Conservation (phyloP, 371 early-diverging fungal species). For the Chytridium lagenaria region DNA sequence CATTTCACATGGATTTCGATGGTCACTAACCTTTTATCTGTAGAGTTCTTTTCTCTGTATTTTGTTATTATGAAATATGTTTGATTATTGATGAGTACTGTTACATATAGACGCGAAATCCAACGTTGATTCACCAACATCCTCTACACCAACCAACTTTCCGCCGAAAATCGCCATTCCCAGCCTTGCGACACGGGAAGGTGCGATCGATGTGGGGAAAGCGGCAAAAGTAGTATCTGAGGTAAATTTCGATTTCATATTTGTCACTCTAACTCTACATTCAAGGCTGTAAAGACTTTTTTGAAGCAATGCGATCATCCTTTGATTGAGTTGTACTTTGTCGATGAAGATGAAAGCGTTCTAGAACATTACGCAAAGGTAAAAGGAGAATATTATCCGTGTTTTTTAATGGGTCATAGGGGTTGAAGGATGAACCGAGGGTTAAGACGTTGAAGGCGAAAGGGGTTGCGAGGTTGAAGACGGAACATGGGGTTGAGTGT, state of each 20-base stretch:
- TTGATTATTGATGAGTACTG: too few relatives aligned
- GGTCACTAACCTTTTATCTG: too few relatives aligned
- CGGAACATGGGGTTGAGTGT: slow-evolving; percentile 5
- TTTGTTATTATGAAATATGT: too few relatives aligned
- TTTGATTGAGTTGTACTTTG: background rate
- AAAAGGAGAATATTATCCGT: background rate
- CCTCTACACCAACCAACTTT: too few relatives aligned
- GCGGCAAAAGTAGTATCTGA: slow-evolving; percentile 13
- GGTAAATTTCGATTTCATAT: slow-evolving; percentile 9
- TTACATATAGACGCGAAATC: too few relatives aligned
- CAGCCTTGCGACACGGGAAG: slow-evolving; percentile 9
- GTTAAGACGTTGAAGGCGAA: slow-evolving; percentile 17
- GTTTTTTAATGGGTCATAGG: background rate
- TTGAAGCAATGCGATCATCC: background rate
- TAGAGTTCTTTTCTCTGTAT: too few relatives aligned
- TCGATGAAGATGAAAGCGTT: background rate
- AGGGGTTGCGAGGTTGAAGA: slow-evolving; percentile 5
- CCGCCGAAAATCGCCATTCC: slow-evolving; percentile 22
- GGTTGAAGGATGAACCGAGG: slow-evolving; percentile 6
- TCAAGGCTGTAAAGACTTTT: background rate
- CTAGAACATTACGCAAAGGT: background rate
- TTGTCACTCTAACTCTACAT: background rate
- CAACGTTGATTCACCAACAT: too few relatives aligned
- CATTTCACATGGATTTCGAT: too few relatives aligned
- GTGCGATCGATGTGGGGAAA: background rate